These are phyloP conservation scores for Psilocybe tampanensis DNA, from an alignment of 768 basidiomycete species.

Conservation along the genomic window DNA sequence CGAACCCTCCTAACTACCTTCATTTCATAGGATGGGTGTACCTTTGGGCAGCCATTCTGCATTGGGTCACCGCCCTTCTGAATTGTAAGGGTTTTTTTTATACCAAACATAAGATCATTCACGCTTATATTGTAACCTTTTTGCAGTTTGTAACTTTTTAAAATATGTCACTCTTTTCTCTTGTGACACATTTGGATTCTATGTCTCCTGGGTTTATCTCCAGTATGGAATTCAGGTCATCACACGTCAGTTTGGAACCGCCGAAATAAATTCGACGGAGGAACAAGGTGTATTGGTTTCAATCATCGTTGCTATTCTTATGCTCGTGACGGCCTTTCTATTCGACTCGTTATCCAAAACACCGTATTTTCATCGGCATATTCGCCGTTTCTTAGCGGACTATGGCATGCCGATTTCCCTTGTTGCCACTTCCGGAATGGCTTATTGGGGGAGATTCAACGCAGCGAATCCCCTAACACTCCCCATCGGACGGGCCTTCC, in stretches of 20 bases:
- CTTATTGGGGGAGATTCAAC: constrained; percentile 86
- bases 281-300: constrained; percentile 57
- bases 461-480: constrained; percentile 61
- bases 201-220: constrained; percentile 87
- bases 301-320: constrained; percentile 75
- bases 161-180: constrained; percentile 89
- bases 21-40: constrained; percentile 94
- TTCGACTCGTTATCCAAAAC: constrained; percentile 69
- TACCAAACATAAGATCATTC: not conserved
- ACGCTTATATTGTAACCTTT: not conserved
- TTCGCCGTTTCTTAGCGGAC: constrained; percentile 77
- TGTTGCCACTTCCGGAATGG: constrained; percentile 72
- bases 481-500: constrained; percentile 69
- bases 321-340: constrained; percentile 74
- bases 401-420: constrained; percentile 93
- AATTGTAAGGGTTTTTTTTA: constrained; percentile 61
- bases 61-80: constrained; percentile 78
- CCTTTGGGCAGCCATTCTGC: constrained; percentile 84
- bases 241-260: constrained; percentile 63
- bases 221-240: constrained; percentile 89
- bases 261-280: constrained; percentile 26
- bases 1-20: constrained; percentile 72
- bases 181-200: constrained; percentile 92
- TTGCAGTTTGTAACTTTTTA: constrained; percentile 77
- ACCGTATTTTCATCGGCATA: constrained; percentile 69